phyloP scores from a whole-genome alignment of 1,139 yeast species.

The Suhomyces bolitotheri region DNA sequence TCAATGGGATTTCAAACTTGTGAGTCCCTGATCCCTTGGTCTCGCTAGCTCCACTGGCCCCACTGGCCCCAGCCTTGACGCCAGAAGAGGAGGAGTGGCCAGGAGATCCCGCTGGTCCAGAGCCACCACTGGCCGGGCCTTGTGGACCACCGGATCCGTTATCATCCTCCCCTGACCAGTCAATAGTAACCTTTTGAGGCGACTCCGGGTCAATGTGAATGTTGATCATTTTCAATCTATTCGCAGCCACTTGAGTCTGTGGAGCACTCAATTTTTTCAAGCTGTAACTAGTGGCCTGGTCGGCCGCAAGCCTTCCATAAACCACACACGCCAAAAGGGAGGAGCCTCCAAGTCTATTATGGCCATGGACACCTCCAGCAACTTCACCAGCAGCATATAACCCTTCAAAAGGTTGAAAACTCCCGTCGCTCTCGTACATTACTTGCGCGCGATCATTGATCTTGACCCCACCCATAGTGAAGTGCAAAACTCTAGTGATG shows the following conservation, averaged over 20 bases:
- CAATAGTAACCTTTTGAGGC: conserved; percentile 32
- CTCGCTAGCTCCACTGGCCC: not conserved
- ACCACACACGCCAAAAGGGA: conserved; percentile 80
- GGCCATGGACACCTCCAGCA: conserved; percentile 83
- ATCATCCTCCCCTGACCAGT: conserved; percentile 26
- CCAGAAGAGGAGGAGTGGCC: not conserved
- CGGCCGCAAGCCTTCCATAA: conserved; percentile 68
- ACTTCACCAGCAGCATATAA: conserved; percentile 79
- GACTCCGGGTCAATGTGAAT: conserved; percentile 47
- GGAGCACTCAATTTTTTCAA: conserved; percentile 30
- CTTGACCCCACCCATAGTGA: conserved; percentile 84
- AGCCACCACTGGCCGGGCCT: not conserved
- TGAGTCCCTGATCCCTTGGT: not conserved
- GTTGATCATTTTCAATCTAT: conserved; percentile 44
- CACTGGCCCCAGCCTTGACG: not conserved
- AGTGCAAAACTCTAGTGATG: conserved; percentile 77
- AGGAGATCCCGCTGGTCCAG: not conserved
- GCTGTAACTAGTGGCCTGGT: conserved; percentile 35
- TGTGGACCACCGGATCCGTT: not conserved
- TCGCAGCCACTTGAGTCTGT: conserved; percentile 23
- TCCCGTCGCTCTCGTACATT: conserved; percentile 34
- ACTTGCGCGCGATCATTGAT: conserved; percentile 63
- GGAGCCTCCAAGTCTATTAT: conserved; percentile 75
- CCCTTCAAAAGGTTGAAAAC: conserved; percentile 49
- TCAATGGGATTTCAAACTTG: conserved; percentile 39